Evolutionary conservation across 495 filamentous ascomycete genomes (phyloP), one percentile per base, ranked within the genome.

Genomic region (Talaromyces ruber): DNA sequence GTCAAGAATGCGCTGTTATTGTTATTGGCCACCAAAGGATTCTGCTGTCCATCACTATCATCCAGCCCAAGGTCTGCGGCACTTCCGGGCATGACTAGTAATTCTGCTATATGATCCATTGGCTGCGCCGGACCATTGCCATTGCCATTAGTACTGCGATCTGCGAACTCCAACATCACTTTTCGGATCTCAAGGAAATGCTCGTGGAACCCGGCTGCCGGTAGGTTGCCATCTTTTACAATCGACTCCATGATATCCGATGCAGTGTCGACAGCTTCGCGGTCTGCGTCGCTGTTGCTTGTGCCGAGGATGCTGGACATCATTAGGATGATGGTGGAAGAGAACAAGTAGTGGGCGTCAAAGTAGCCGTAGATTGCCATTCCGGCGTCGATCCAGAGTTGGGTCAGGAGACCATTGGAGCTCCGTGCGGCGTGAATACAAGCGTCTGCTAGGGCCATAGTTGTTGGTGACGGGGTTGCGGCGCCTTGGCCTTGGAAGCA

Each of bases 301-400:
- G 67, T 62, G n/a, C 65, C 64, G 62, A 71, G 63, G 51, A 70
- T 62, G 29, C 64, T 66, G 0, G 69, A 69, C 61, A 71, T 70
- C 37, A 70, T 65, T 43, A 69, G 60, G 26, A 71, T 67, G 30
- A 71, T 62, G 24, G 69, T 63, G 2, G 69, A 69, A 4, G 69
- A 70, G 51, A 71, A 71, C 6, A 71, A 62, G 32, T 71, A 67
- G 43, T 71, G 67, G 6, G 69, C 65, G 52, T 71, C 69, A 63
- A 67, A 68, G 37, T 68, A 71, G 5, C 69, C 69, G 60, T 70
- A 69, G 11, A 64, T 67, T 16, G 69, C 67, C 18, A 71, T 65
- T 28, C 63, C 58, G 18, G 67, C 66, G 14, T 68, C 66, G 8
- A 68, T 52, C 59, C 67, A 71, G 11, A 67, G 60, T 22, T 62